These are phyloP conservation scores for Populus nigra DNA, from an alignment of 345 rosid genomes.

Conservation along the genomic window DNA sequence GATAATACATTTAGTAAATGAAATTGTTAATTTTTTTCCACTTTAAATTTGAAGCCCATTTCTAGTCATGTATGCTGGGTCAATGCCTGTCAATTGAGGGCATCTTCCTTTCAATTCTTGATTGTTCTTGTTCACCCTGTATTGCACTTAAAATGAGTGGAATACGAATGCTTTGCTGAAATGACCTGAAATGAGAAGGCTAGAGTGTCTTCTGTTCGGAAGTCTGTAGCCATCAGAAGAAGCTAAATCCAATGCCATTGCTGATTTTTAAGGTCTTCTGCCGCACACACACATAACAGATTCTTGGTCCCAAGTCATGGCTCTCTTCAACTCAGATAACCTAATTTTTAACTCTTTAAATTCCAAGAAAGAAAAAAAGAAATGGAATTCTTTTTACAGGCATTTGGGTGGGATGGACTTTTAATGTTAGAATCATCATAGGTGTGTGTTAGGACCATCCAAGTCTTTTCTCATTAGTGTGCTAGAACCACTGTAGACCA, in stretches of 20 bases:
- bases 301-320: too few species aligned
- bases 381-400: too few species aligned
- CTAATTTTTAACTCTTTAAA: too few species aligned
- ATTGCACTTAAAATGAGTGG: neutral
- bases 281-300: neutral
- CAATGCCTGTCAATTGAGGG: neutral
- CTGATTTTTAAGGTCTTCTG: neutral
- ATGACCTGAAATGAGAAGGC: neutral
- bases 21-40: neutral
- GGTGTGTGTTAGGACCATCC: neutral
- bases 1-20: neutral
- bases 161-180: neutral
- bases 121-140: neutral
- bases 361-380: too few species aligned
- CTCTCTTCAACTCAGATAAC: too few species aligned
- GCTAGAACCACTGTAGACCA: too few species aligned
- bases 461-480: neutral
- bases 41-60: neutral
- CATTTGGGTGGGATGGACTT: neutral
- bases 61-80: neutral
- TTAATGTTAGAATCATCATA: neutral
- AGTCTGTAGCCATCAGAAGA: neutral
- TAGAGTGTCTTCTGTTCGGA: neutral
- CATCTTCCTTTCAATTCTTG: neutral
- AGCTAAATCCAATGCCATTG: neutral